Evolutionary conservation across 139 green algal genomes (phyloP), one percentile per base, ranked within the genome.

Genomic region (Microglena sp.): DNA sequence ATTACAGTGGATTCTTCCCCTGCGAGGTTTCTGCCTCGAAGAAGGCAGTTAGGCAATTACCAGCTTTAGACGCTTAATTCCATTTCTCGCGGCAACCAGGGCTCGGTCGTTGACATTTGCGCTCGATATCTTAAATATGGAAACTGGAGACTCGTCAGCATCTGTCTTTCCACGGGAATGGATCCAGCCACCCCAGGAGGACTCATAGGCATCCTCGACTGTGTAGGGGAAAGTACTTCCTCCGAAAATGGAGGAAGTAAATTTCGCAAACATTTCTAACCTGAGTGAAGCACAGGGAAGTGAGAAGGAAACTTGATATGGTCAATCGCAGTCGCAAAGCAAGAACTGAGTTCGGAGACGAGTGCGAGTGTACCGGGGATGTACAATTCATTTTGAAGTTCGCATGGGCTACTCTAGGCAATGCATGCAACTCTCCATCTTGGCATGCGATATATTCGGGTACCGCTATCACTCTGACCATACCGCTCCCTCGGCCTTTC

Each of bases 11-110:
- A n/a, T n/a, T n/a, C n/a, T n/a, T n/a, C n/a, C n/a, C n/a, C n/a
- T n/a, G n/a, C n/a, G n/a, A n/a, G n/a, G n/a, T n/a, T n/a, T n/a
- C n/a, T n/a, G n/a, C n/a, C n/a, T n/a, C n/a, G n/a, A n/a, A n/a
- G n/a, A n/a, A n/a, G n/a, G n/a, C n/a, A n/a, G n/a, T n/a, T n/a
- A n/a, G n/a, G n/a, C n/a, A n/a, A n/a, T 61, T 67, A 90, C 82
- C 78, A 82, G 90, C 27, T 82, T 77, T 21, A 96, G 75, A 0
- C 87, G 69, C 74, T 84, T 92, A 1, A 92, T 81, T 22, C 88
- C 87, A 64, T 96, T 92, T 5, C 87, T 55, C 0, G 85, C 90
- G 5, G 75, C 75, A 2, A 75, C 76, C 21, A 95, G 64, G 44
- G 69, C 78, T 0, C 59, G 61, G 43, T 94, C 86, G 3, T 77